These are phyloP conservation scores for Nakazawaea anatomiae DNA, from an alignment of 805 yeast genomes.

Conservation along the genomic window DNA sequence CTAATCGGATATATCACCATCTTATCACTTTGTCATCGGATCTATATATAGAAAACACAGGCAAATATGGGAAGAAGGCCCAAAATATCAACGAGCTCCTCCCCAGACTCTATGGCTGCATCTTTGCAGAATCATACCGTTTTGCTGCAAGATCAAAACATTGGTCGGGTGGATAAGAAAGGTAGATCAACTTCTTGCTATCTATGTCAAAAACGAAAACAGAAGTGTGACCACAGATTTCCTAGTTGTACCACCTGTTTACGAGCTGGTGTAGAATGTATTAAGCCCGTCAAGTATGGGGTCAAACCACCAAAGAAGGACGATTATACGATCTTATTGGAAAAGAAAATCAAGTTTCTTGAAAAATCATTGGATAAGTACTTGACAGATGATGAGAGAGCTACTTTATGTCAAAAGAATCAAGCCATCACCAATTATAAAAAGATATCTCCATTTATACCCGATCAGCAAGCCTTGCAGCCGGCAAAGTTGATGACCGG, in stretches of 20 bases:
- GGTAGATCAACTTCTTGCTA: conserved; percentile 54
- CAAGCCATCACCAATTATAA: conserved; percentile 4
- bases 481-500: not conserved
- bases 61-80: not conserved
- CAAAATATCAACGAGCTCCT: not conserved
- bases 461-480: not conserved
- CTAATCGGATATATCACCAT: too few relatives aligned
- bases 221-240: conserved; percentile 58
- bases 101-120: not conserved
- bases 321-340: conserved; percentile 52
- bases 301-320: conserved; percentile 40
- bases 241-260: conserved; percentile 65
- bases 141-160: not conserved
- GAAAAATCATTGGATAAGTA: conserved; percentile 38
- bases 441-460: conserved; percentile 5
- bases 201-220: conserved; percentile 52
- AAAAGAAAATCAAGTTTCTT: conserved; percentile 45
- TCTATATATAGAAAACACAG: too few relatives aligned
- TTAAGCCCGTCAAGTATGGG: conserved; percentile 58
- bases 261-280: conserved; percentile 55
- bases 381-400: not conserved
- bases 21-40: too few relatives aligned
- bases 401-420: not conserved
- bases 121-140: not conserved
- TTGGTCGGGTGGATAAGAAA: conserved; percentile 31